phyloP scores from a whole-genome alignment of 306 rosid genomes.

The Vachellia collinsii region DNA sequence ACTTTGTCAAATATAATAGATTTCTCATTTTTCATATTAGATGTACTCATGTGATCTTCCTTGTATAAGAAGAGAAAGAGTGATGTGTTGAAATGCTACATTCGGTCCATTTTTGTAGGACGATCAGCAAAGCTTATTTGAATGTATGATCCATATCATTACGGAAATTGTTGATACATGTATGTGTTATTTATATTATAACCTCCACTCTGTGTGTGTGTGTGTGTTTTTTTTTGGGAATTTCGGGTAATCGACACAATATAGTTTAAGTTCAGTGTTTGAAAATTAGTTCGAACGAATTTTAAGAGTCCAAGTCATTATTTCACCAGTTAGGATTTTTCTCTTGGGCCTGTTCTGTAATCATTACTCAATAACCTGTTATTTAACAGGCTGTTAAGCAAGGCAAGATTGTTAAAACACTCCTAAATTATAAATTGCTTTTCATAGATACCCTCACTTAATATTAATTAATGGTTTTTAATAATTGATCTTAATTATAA shows the following conservation, averaged over 20 bases:
- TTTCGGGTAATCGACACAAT: no score
- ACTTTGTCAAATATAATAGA: slow-evolving; percentile 40
- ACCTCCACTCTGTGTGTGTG: neutral
- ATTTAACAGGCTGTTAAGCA: no score
- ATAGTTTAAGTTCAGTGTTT: neutral
- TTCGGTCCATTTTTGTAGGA: slow-evolving; percentile 17
- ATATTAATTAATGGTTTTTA: no score
- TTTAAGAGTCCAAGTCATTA: neutral
- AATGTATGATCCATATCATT: neutral
- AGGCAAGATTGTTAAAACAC: neutral
- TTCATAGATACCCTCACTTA: no score
- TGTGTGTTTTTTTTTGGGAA: no score
- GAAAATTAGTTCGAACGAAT: neutral
- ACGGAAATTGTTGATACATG: neutral
- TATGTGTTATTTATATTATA: neutral
- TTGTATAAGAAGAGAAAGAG: neutral
- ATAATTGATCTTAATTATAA: no score
- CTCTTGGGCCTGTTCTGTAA: neutral
- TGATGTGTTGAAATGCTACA: slow-evolving; percentile 1
- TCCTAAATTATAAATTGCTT: no score
- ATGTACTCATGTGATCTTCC: slow-evolving; percentile 29
- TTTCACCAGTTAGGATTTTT: neutral
- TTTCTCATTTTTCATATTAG: slow-evolving; percentile 31
- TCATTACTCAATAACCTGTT: no score
- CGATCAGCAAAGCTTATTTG: slow-evolving; percentile 14